Base-by-base conservation (phyloP, 2,329 filamentous ascomycete species). In the Corniculantispora saksenae region DNA sequence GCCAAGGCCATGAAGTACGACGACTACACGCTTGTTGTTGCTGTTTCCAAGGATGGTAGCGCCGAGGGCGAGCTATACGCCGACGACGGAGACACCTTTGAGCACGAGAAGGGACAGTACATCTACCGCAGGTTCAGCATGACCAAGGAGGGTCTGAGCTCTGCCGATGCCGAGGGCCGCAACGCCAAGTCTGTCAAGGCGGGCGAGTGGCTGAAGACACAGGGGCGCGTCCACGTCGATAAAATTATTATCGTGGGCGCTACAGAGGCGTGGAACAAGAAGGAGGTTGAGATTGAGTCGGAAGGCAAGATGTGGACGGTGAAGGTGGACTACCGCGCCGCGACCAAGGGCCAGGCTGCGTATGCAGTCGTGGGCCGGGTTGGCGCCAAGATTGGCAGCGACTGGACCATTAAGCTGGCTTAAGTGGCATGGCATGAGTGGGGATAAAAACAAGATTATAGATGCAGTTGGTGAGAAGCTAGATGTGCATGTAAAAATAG, bases 71-170 rank as follows among this genome's bases (percentile, higher is more conserved):
- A 91, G 57, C 81, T 99, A 9, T 99, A 99, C 73, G 83, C 93
- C 35, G 95, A 99, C 73, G 95, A 99, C 70, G 95, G 95, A 56
- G 94, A 98, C 78, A 91, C 91, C 1, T 99, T 94, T 70, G 93
- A 97, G 63, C 93, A 92, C 74, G 83, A 96, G 76, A 82, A 88
- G 68, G 94, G 94, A 13, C 93, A 93, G 67, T 97, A 91, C 78
- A 94, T 98, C 71, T 90, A 97, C 79, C 91, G 93, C 66, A 84
- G 82, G 66, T 97, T 99, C 79, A 81, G 80, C 27, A 91, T 94
- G 67, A 79, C 82, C 32, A 80, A 78, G 66, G 83, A 84, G 19
- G 82, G 82, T 1, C 81, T 98, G n/a, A 81, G 81, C 6, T 94
- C 91, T 1, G 84, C 84, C n/a, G 88, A 96, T 68, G 82, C 90